Evolutionary conservation across 1,284 basidiomycete species (phyloP).

Genomic region (Stereum hirsutum): DNA sequence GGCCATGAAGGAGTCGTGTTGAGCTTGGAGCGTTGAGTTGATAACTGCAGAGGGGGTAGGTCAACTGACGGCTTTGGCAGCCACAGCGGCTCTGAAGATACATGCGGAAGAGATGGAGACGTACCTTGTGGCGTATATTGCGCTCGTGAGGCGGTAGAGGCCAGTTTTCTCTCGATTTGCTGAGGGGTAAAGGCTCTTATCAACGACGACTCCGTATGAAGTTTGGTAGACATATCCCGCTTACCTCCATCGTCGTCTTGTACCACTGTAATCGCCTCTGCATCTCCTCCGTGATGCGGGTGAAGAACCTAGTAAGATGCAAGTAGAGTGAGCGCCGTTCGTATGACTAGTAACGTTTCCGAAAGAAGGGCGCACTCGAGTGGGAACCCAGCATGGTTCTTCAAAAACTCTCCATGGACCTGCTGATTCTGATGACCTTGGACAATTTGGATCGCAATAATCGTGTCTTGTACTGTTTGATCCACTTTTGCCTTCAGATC

Average conservation of each 20-base stretch:
- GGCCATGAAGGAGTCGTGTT: constrained; percentile 64
- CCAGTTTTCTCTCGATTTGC: constrained; percentile 78
- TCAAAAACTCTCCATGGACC: constrained; percentile 53
- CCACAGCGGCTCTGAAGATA: neutral
- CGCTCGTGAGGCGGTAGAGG: constrained; percentile 49
- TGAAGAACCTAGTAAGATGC: constrained; percentile 59
- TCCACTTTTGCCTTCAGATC: constrained; percentile 67
- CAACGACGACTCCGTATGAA: neutral
- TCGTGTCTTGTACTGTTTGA: constrained; percentile 68
- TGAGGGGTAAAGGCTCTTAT: constrained; percentile 18
- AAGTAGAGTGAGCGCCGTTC: neutral
- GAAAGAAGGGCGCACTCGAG: constrained; percentile 46
- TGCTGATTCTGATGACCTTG: constrained; percentile 70
- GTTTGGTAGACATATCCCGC: constrained; percentile 6
- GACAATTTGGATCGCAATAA: constrained; percentile 61
- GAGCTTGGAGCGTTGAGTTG: constrained; percentile 62
- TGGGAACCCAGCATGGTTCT: constrained; percentile 73
- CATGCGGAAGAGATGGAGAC: constrained; percentile 9
- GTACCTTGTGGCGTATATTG: constrained; percentile 70
- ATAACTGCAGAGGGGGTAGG: constrained; percentile 35
- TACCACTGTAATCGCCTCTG: constrained; percentile 65
- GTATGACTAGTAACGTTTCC: neutral
- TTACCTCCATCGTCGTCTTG: constrained; percentile 70
- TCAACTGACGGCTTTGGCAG: neutral
- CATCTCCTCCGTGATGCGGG: constrained; percentile 63